These are phyloP conservation scores for Myxozyma geophila DNA, from an alignment of 805 yeast genomes.

Conservation along the genomic window DNA sequence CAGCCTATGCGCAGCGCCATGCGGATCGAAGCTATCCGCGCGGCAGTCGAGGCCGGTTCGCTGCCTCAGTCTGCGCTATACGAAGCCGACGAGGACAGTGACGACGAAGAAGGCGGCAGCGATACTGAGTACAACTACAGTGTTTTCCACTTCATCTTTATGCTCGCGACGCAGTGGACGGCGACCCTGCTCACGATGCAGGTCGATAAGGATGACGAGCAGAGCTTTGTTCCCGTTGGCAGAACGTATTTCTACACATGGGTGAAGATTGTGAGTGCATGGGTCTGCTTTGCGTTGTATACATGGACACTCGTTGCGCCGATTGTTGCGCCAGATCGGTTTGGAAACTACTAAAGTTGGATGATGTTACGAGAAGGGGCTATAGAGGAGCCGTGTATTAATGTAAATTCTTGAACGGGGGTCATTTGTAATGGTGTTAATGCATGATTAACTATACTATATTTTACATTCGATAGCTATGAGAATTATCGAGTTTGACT, in stretches of 20 bases:
- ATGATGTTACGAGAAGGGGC: no score
- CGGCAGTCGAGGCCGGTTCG: constrained; percentile 96
- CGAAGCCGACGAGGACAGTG: constrained; percentile 55
- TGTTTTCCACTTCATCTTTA: constrained; percentile 86
- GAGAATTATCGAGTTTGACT: no score
- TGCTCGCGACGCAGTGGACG: constrained; percentile 95
- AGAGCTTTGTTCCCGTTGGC: constrained; percentile 94
- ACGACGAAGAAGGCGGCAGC: constrained; percentile 59
- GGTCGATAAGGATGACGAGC: constrained; percentile 74
- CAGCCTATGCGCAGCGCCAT: constrained; percentile 65
- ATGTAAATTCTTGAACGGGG: not conserved
- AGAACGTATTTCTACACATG: constrained; percentile 93
- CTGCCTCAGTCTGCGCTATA: constrained; percentile 88
- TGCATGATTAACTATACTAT: not conserved
- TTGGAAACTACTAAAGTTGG: constrained; percentile 46
- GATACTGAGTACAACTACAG: constrained; percentile 76
- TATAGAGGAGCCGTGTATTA: no score
- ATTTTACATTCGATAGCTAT: no score
- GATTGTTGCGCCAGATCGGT: constrained; percentile 85
- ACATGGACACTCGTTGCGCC: constrained; percentile 95
- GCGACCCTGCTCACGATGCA: constrained; percentile 86
- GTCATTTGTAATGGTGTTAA: not conserved
- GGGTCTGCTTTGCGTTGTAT: constrained; percentile 86
- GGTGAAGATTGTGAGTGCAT: constrained; percentile 89
- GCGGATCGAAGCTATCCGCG: constrained; percentile 84